phyloP scores from a whole-genome alignment of 1,284 basidiomycete genomes.

The Puccinia polysora region DNA sequence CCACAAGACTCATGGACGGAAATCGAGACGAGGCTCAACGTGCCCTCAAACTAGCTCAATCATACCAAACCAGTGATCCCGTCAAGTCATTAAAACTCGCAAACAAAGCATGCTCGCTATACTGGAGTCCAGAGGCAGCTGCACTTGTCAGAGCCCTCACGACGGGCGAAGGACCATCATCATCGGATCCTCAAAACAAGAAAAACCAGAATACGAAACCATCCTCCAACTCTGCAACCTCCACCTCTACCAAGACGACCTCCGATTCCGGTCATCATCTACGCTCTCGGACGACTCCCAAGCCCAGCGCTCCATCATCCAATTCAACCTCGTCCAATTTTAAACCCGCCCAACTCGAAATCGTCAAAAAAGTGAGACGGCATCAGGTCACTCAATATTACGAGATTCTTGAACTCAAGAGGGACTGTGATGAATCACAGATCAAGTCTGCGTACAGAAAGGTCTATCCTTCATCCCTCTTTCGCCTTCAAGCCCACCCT shows the following conservation, averaged over 20 bases:
- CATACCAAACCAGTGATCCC: conserved; percentile 64
- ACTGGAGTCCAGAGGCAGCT: conserved; percentile 71
- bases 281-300: neutral
- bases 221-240: conserved; percentile 62
- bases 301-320: conserved; percentile 9
- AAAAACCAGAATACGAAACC: conserved; percentile 62
- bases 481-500: neutral
- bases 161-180: conserved; percentile 56
- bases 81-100: conserved; percentile 73
- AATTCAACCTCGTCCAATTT: conserved; percentile 55
- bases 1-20: conserved; percentile 80
- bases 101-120: conserved; percentile 79
- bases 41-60: conserved; percentile 66
- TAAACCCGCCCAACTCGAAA: conserved; percentile 73
- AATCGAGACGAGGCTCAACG: conserved; percentile 82
- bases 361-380: conserved; percentile 78
- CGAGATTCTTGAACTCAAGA: conserved; percentile 79
- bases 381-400: conserved; percentile 92
- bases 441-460: conserved; percentile 97
- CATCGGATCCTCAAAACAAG: conserved; percentile 54
- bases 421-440: conserved; percentile 78
- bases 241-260: conserved; percentile 54
- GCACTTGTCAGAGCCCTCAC: conserved; percentile 64
- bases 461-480: conserved; percentile 57
- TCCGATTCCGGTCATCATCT: conserved; percentile 48